These are phyloP conservation scores for Lepidopterella palustris DNA, from an alignment of 495 filamentous ascomycete species.

Conservation along the genomic window DNA sequence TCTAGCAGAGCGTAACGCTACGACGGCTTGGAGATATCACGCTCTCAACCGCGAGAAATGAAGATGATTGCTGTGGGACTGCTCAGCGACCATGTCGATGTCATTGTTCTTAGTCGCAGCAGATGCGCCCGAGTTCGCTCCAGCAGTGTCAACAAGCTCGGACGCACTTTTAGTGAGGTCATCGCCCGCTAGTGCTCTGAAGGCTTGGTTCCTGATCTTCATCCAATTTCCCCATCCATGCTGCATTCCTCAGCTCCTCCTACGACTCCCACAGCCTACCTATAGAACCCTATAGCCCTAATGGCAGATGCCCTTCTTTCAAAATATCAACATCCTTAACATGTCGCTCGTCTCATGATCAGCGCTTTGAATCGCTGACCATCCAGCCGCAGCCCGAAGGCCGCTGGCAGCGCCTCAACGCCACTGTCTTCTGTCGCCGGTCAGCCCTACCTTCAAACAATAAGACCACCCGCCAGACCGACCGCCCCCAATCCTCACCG, in stretches of 20 bases:
- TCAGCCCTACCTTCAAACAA: background rate
- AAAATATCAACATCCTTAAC: background rate
- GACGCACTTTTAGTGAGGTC: slow-evolving; percentile 2
- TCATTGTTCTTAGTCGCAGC: too few species aligned
- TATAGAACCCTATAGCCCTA: background rate
- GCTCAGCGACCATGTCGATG: too few species aligned
- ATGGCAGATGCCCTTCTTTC: background rate
- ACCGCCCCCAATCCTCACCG: background rate
- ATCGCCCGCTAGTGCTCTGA: slow-evolving; percentile 6
- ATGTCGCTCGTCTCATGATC: background rate
- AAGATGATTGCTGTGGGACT: too few species aligned
- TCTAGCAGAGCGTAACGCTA: too few species aligned
- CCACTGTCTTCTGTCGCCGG: background rate
- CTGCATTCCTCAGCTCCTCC: background rate
- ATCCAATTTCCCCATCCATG: background rate
- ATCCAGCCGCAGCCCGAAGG: background rate
- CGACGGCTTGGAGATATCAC: too few species aligned
- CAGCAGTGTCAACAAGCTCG: slow-evolving; percentile 18
- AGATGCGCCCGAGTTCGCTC: too few species aligned
- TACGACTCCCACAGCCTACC: background rate
- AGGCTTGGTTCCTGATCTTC: background rate
- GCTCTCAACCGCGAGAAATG: too few species aligned
- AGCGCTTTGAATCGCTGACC: background rate
- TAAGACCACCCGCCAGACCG: background rate
- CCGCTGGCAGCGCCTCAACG: too few species aligned